Base-by-base conservation (phyloP, 2,329 filamentous ascomycete species). In the Emmonsiellopsis sp. region DNA sequence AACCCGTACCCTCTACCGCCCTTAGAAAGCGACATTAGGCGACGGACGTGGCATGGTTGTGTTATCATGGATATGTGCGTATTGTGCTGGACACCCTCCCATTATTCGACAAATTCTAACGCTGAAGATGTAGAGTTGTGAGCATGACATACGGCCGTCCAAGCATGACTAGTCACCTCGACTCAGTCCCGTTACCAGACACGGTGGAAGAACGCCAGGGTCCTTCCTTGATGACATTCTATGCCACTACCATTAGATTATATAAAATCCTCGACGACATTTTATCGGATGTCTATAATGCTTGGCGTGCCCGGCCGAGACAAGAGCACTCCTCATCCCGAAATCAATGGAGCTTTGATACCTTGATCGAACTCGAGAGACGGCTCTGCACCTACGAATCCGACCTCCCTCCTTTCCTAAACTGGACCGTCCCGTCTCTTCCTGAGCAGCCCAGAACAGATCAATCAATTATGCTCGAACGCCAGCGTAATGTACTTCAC, bases 1-100 rank as follows among this genome's bases (percentile, higher is more conserved):
- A 57, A 14, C 34, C 52, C 27, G 51, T 54, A 53, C 33, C 57
- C 32, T 36, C n/a, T 58, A 7, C 57, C 58, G 14, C 55, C 65
- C 0, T 42, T 71, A n/a, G 71, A 74, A 51, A 62, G 51, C 7
- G 69, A 74, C 44, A 66, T 71, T 17, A 61, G 65, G 8, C 60
- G 61, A 34, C 60, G 69, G n/a, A 68, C 66, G 0, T 73, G 71
- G 71, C 65, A 72, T 52, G 68, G 68, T 7, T 73, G 71, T 50
- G 64, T 72, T 0, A 64, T 70, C 17, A 61, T 73, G 57, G 68
- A 71, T 45, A 61, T 66, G 68, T 71, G 54, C 40, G 67, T 57
- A 9, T n/a, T 33, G 2, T 9, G 4, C 39, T 17, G 17, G 17
- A 17, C 17, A 17, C 17, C 17, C 43, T 27, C 13, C 40, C 13